Percentiles rank a stretch among this genome's conserved stretches.
Evolutionary conservation across 1,284 basidiomycete species (phyloP).

Genomic region (Marasmius tenuissimus): DNA sequence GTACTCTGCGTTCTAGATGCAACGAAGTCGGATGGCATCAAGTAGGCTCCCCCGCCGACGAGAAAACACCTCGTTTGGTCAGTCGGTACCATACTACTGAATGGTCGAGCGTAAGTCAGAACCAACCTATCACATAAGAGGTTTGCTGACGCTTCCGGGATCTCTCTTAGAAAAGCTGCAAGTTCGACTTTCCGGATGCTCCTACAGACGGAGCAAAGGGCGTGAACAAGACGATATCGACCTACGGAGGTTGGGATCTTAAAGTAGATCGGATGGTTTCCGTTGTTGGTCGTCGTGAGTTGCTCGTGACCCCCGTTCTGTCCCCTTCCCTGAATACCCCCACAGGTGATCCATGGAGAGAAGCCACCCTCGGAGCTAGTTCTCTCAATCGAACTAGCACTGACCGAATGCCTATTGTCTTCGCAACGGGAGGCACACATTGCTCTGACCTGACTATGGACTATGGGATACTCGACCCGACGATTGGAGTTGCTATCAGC

Average conservation of each 20-base stretch:
- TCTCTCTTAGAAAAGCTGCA: background rate
- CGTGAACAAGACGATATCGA: background rate
- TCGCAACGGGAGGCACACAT: background rate
- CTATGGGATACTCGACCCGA: too few species aligned
- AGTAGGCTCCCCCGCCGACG: slow-evolving; percentile 52
- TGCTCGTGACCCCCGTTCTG: background rate
- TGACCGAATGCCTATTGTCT: background rate
- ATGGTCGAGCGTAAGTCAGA: background rate
- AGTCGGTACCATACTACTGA: background rate
- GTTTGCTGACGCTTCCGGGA: too few species aligned
- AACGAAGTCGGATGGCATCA: slow-evolving; percentile 69
- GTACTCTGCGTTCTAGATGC: slow-evolving; percentile 52
- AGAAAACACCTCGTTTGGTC: background rate
- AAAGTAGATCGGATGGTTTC: background rate
- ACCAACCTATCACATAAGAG: too few species aligned
- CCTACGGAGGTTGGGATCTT: background rate
- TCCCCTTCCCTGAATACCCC: too few species aligned
- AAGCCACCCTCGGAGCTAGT: background rate
- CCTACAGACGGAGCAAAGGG: background rate
- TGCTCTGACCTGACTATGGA: background rate
- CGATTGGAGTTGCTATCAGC: too few species aligned
- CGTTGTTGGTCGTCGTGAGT: background rate
- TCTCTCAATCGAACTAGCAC: background rate
- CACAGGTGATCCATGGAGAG: background rate
- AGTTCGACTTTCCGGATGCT: background rate